Percentiles rank a stretch among this genome's conserved stretches.
These are phyloP conservation scores for Cairneyella variabilis DNA, from an alignment of 495 filamentous ascomycete genomes.

Conservation along the genomic window DNA sequence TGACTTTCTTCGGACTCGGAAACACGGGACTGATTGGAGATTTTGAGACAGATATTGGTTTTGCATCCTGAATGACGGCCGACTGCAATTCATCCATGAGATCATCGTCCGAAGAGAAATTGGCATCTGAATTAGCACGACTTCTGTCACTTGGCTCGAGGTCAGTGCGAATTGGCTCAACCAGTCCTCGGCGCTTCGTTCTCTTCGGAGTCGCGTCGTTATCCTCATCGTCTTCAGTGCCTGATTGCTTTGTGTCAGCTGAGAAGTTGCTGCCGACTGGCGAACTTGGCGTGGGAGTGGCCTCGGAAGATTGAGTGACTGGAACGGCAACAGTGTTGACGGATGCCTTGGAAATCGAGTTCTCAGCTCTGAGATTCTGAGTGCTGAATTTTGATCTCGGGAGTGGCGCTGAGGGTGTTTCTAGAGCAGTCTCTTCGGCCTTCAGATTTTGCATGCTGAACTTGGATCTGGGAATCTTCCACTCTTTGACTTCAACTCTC, in stretches of 20 bases:
- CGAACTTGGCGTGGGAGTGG: slow-evolving; percentile 12
- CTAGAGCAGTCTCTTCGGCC: slow-evolving; percentile 4
- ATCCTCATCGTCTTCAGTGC: slow-evolving; percentile 12
- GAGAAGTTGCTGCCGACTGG: slow-evolving; percentile 25
- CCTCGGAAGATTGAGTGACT: neutral
- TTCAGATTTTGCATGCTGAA: slow-evolving; percentile 43
- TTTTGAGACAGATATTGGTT: slow-evolving; percentile 76
- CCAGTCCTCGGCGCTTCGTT: slow-evolving; percentile 42
- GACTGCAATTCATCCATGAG: slow-evolving; percentile 86
- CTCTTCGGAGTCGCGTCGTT: slow-evolving; percentile 11
- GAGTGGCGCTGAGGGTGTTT: slow-evolving; percentile 1
- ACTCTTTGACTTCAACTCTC: neutral
- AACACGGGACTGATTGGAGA: slow-evolving; percentile 73
- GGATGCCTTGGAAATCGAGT: too few relatives aligned
- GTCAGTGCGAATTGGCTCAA: slow-evolving; percentile 55
- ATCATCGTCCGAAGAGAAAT: slow-evolving; percentile 75
- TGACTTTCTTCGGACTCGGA: slow-evolving; percentile 36
- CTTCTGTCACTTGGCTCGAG: slow-evolving; percentile 36
- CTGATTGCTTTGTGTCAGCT: slow-evolving; percentile 5
- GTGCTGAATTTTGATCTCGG: neutral
- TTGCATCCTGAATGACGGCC: slow-evolving; percentile 78
- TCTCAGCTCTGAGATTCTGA: neutral
- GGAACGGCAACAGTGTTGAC: neutral
- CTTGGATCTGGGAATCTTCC: slow-evolving; percentile 43
- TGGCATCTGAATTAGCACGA: slow-evolving; percentile 55